Conservation (phyloP, 257 asterid genomes). For the Solanum pinnatisectum region DNA sequence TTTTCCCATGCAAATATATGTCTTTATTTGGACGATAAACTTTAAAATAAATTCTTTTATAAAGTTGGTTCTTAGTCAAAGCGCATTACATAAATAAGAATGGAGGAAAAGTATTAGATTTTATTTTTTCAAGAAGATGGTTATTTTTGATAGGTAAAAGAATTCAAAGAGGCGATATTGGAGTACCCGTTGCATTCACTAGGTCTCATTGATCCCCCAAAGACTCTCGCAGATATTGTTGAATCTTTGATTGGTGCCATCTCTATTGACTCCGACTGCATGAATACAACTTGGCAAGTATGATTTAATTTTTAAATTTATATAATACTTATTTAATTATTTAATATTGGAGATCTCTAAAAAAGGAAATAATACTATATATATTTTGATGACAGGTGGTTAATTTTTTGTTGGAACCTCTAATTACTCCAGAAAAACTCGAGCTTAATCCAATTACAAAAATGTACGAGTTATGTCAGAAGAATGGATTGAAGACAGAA, state of each 20-base stretch:
- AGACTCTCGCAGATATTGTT: not conserved
- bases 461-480: not conserved
- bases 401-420: not conserved
- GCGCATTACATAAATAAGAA: too few relatives aligned
- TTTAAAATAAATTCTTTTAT: too few relatives aligned
- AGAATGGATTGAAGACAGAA: not conserved
- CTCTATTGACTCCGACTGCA: not conserved
- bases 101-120: too few relatives aligned
- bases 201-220: not conserved
- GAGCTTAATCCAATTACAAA: not conserved
- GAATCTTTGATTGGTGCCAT: not conserved
- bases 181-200: conserved; percentile 37
- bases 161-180: conserved; percentile 12
- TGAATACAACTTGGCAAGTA: not conserved
- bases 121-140: too few relatives aligned
- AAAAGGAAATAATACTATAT: too few relatives aligned
- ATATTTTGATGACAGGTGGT: not conserved
- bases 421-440: not conserved
- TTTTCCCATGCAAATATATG: too few relatives aligned
- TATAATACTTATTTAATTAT: too few relatives aligned
- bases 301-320: not conserved
- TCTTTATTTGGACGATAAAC: not conserved
- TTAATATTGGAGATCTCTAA: not conserved
- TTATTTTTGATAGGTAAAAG: conserved; percentile 18
- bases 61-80: too few relatives aligned